Percentiles rank a stretch among this genome's conserved stretches.
phyloP scores from a whole-genome alignment of 2,329 filamentous ascomycete species.

The Chaetomium globosum region DNA sequence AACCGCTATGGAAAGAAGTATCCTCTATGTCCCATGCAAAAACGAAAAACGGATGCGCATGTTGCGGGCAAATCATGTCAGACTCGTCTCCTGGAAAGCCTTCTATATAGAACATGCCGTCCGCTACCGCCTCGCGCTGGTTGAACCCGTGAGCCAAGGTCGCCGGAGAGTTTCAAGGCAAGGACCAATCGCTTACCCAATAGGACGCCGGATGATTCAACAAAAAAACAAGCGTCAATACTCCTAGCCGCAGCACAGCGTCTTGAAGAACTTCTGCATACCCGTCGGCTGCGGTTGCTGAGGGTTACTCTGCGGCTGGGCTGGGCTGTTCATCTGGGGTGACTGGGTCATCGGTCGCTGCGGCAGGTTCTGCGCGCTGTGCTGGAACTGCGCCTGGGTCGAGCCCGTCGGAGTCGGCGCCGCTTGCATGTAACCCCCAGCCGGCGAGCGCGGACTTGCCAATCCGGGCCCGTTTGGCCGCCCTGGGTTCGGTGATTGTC shows the following conservation, averaged over 20 bases:
- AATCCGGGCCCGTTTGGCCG: slow-evolving; percentile 77
- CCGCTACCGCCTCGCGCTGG: slow-evolving; percentile 21
- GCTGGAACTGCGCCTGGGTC: slow-evolving; percentile 95
- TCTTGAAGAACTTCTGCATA: slow-evolving; percentile 91
- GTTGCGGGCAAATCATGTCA: slow-evolving; percentile 36
- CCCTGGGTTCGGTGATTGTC: slow-evolving; percentile 63
- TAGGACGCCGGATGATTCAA: slow-evolving; percentile 24
- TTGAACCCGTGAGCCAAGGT: slow-evolving; percentile 7
- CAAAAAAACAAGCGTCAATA: slow-evolving; percentile 15
- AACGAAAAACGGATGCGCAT: slow-evolving; percentile 31
- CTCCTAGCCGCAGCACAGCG: slow-evolving; percentile 79
- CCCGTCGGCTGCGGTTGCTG: slow-evolving; percentile 70
- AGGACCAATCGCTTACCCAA: slow-evolving; percentile 22
- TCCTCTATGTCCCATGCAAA: slow-evolving; percentile 39
- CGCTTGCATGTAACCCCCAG: slow-evolving; percentile 71
- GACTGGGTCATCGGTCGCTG: slow-evolving; percentile 65
- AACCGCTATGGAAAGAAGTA: slow-evolving; percentile 36
- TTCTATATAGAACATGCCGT: slow-evolving; percentile 34
- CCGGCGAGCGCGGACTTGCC: slow-evolving; percentile 67
- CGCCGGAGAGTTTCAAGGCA: not conserved
- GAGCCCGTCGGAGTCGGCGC: slow-evolving; percentile 78
- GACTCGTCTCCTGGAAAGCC: slow-evolving; percentile 32
- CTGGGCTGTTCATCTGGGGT: slow-evolving; percentile 37
- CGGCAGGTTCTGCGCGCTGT: slow-evolving; percentile 85
- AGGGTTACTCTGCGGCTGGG: slow-evolving; percentile 57